These are phyloP conservation scores for Ambrosia trifida DNA, from an alignment of 129 eudicot species.

Conservation along the genomic window DNA sequence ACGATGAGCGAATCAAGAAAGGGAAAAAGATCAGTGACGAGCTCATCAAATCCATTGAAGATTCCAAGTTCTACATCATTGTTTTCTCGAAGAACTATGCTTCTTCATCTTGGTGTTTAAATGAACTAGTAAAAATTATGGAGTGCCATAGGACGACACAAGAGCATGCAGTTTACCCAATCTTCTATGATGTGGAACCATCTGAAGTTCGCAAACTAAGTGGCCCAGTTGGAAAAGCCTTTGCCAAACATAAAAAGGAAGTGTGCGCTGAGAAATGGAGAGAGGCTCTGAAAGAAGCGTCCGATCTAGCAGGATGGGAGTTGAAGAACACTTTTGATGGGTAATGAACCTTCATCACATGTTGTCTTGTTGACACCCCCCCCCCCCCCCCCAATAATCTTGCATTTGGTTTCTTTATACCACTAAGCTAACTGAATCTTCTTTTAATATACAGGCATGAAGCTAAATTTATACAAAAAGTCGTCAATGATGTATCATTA, in stretches of 20 bases:
- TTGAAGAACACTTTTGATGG: not conserved
- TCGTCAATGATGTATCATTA: not conserved
- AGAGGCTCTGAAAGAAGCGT: not conserved
- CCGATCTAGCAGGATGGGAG: not conserved
- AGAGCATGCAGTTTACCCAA: not conserved
- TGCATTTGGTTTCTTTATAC: not conserved
- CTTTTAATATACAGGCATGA: not conserved
- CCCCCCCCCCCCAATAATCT: not conserved
- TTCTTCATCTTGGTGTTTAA: not conserved
- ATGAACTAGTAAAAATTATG: not conserved
- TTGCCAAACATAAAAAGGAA: not conserved
- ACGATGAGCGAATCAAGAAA: not conserved
- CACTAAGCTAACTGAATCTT: not conserved
- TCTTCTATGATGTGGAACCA: not conserved
- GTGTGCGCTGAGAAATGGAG: not conserved
- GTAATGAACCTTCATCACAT: not conserved
- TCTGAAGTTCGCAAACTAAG: not conserved
- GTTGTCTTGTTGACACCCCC: too few species aligned
- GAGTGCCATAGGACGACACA: not conserved
- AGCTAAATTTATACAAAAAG: not conserved
- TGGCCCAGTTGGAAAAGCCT: not conserved
- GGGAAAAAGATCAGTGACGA: not conserved
- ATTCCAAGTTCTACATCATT: not conserved
- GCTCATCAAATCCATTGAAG: not conserved
- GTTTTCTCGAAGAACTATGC: not conserved